Percentiles rank a stretch among this genome's conserved stretches.
Evolutionary conservation across 345 rosid genomes (phyloP).

Genomic region (Streptanthus diversifolius): DNA sequence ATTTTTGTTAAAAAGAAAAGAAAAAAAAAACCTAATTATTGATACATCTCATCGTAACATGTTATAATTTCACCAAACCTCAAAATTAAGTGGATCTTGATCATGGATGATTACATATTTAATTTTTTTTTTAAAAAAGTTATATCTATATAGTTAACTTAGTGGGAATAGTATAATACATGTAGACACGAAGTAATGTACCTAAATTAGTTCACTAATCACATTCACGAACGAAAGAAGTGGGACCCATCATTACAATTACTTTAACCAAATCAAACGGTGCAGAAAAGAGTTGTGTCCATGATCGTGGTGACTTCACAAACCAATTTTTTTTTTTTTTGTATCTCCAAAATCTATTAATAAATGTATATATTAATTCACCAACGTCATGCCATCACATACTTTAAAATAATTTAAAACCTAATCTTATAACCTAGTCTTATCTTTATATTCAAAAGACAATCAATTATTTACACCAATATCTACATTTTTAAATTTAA

Average conservation of each 20-base stretch:
- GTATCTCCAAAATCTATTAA: background rate
- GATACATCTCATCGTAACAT: constrained; percentile 25
- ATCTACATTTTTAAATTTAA: background rate
- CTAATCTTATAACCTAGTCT: constrained; percentile 23
- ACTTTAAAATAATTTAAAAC: constrained; percentile 7
- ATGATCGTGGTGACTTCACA: constrained; percentile 40
- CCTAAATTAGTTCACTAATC: constrained; percentile 34
- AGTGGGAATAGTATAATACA: constrained; percentile 10
- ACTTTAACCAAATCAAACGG: constrained; percentile 36
- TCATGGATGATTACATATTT: background rate
- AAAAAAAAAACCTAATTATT: background rate
- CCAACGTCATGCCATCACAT: constrained; percentile 29
- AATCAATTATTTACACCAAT: background rate
- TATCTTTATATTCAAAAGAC: constrained; percentile 3
- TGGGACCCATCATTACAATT: constrained; percentile 35
- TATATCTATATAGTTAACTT: background rate
- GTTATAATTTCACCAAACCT: constrained; percentile 24
- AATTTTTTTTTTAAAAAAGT: background rate
- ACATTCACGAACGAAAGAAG: constrained; percentile 25
- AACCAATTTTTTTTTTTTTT: background rate
- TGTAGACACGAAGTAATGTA: constrained; percentile 28
- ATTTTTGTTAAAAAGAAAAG: background rate
- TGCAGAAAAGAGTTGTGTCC: constrained; percentile 39
- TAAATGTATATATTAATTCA: background rate
- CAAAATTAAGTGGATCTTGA: constrained; percentile 15